Percentiles rank a stretch among this genome's conserved stretches.
Conservation (phyloP, 2,329 filamentous ascomycete genomes). For the Colletotrichum sp. region DNA sequence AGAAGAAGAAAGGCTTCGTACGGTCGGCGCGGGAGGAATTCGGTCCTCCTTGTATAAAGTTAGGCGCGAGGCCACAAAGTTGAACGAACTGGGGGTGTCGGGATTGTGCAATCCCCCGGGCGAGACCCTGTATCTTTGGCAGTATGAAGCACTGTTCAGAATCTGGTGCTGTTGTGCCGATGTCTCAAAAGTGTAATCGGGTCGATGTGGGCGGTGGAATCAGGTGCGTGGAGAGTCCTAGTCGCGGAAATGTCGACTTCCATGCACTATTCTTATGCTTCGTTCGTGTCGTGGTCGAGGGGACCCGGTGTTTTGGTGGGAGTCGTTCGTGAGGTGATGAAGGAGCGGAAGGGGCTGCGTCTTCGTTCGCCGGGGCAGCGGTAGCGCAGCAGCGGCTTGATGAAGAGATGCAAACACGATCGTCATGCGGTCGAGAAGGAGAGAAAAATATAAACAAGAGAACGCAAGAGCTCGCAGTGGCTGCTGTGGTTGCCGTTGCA, state of each 20-base stretch:
- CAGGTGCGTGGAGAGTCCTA: conserved; percentile 5
- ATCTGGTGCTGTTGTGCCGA: conserved; percentile 5
- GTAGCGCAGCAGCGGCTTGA: conserved; percentile 10
- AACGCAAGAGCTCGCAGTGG: not conserved
- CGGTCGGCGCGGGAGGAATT: conserved; percentile 11
- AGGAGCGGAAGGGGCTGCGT: not conserved
- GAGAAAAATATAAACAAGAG: not conserved
- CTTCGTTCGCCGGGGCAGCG: not conserved
- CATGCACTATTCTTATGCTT: conserved; percentile 18
- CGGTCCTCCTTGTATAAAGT: conserved; percentile 11
- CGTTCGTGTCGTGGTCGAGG: not conserved
- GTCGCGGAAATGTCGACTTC: not conserved
- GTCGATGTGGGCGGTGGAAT: conserved; percentile 2
- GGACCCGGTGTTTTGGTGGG: not conserved
- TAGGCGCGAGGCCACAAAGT: not conserved
- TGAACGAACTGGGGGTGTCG: conserved; percentile 6
- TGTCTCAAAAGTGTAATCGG: conserved; percentile 14
- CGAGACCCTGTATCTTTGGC: conserved; percentile 5
- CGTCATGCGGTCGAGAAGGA: not conserved
- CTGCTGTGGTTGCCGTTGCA: not conserved
- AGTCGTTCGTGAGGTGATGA: not conserved
- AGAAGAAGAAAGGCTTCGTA: conserved; percentile 16
- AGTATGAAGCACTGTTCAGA: conserved; percentile 11
- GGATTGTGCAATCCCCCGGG: conserved; percentile 10
- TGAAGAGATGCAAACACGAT: not conserved